Base-by-base conservation (phyloP, 176 grass and related monocot species). In the Cocos nucifera region DNA sequence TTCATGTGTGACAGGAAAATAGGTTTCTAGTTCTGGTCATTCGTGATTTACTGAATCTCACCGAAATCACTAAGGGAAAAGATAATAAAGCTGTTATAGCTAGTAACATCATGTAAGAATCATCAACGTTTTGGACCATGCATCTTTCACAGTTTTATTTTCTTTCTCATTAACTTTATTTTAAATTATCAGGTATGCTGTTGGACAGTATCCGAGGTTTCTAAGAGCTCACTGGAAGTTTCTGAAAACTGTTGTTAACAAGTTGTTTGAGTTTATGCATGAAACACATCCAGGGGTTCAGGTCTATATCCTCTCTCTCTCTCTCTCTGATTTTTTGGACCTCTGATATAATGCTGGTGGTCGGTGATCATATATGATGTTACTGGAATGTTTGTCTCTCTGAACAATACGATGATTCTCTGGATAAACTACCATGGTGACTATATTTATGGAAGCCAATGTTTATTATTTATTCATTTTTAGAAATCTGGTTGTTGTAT, bases 41-140 rank as follows among this genome's bases (percentile, higher is more conserved):
- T 80, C 87, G 94, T 0, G 88, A 98, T 86, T 69, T 98, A 70
- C 62, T 98, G 63, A 98, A 98, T 85, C 87, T 98, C 0, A 93
- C 88, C 72, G 94, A 98, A 83, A 98, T 98, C 39, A 98, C 93
- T 15, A 92, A 98, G 69, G 93, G 93, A 20, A 98, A 98, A 67
- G 93, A 98, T 67, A 98, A 98, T 53, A 98, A 98, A 86, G 93
- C 93, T 73, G 93, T 98, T 51, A 98, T 98, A 69, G 93, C 93
- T 22, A 98, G 93, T 79, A 98, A 98, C 69, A 98, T 98, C 54
- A 98, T 98, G 93, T 98, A 81, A 35, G 75, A 30, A 61, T 65
- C 59, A 17, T 15, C 0, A 17, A 8, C 54, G 6, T 19, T 4
- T 16, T 2, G 6, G 5, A 16, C 32, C 22, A 27, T 67, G 1